Evolutionary conservation across 2,329 filamentous ascomycete genomes (phyloP), one percentile per base, ranked within the genome.

Genomic region (Dichotomopilus funicola): DNA sequence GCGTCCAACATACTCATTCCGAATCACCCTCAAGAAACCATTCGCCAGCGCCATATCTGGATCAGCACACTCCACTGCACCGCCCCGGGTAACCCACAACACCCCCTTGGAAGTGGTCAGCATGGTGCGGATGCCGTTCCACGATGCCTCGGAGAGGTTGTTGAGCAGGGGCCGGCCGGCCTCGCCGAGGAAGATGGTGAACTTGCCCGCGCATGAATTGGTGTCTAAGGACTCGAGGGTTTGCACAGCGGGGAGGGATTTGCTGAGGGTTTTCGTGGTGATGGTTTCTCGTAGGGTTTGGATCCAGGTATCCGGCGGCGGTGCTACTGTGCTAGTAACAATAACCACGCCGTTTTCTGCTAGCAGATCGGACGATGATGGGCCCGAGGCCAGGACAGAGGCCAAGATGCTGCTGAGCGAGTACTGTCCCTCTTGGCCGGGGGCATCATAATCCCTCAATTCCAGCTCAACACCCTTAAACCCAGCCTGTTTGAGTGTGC

Each of bases 11-110:
- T 62, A 56, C 47, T 70, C 66, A n/a, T 56, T 57, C 5, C 66
- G 60, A 5, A 68, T 54, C 1, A 60, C 59, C 10, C 68, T 58
- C 5, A 69, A 50, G 49, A 69, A 66, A 2, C 67, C 68, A 10
- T 61, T 49, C 6, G 59, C 54, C 12, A 63, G 38, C 12, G 60
- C 59, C 6, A 62, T 62, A 5, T 59, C 42, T 4, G 66, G 56
- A 33, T 31, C 34, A 9, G 4, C 10, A 5, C 44, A 33, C 31
- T 66, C 57, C 6, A 56, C n/a, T 2, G 43, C 51, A 48, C 10
- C 61, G 37, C 44, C 50, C 11, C 49, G 49, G 1, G 62, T 63
- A 2, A 69, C 60, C 68, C 67, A 69, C 4, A 69, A 33, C 6
- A 69, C 41, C 6, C 63, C 64, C 8, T 58, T 53, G 7, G 52